Evolutionary conservation across 2,329 filamentous ascomycete genomes (phyloP).

Genomic region (Aspergillus udagawae): DNA sequence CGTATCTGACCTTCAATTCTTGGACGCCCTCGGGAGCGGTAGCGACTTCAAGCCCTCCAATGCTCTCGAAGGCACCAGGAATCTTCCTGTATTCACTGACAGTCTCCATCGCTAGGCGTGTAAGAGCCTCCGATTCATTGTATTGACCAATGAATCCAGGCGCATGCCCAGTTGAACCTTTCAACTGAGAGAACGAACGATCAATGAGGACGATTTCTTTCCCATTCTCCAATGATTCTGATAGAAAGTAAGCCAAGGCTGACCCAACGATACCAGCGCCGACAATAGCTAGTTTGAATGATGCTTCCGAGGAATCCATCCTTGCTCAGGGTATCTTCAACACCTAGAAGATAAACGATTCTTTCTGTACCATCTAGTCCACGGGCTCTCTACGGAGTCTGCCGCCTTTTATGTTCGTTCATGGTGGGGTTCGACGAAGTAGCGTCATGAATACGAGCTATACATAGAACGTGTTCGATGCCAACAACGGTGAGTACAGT

Average conservation of each 20-base stretch:
- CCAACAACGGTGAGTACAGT: not conserved
- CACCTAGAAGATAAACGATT: not conserved
- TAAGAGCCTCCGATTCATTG: conserved; percentile 29
- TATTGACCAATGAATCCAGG: conserved; percentile 35
- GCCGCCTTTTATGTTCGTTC: not conserved
- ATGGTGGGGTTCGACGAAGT: not conserved
- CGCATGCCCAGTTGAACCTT: conserved; percentile 32
- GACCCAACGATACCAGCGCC: conserved; percentile 35
- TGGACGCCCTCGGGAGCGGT: conserved; percentile 18
- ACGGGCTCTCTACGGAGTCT: not conserved
- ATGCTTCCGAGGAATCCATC: not conserved
- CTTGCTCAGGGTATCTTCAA: not conserved
- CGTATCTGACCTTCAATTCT: conserved; percentile 13
- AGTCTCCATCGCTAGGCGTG: conserved; percentile 27
- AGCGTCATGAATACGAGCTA: not conserved
- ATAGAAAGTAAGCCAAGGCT: conserved; percentile 30
- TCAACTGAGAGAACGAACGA: conserved; percentile 19
- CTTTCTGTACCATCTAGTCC: not conserved
- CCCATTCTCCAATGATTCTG: conserved; percentile 6
- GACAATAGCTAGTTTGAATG: conserved; percentile 20
- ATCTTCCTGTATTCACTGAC: conserved; percentile 27
- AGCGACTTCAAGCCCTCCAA: conserved; percentile 25
- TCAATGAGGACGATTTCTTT: conserved; percentile 24
- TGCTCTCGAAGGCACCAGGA: conserved; percentile 23
- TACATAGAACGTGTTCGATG: not conserved